Percentiles rank a stretch among this genome's conserved stretches.
These are phyloP conservation scores for Pulveroboletus frians DNA, from an alignment of 768 basidiomycete species.

Conservation along the genomic window DNA sequence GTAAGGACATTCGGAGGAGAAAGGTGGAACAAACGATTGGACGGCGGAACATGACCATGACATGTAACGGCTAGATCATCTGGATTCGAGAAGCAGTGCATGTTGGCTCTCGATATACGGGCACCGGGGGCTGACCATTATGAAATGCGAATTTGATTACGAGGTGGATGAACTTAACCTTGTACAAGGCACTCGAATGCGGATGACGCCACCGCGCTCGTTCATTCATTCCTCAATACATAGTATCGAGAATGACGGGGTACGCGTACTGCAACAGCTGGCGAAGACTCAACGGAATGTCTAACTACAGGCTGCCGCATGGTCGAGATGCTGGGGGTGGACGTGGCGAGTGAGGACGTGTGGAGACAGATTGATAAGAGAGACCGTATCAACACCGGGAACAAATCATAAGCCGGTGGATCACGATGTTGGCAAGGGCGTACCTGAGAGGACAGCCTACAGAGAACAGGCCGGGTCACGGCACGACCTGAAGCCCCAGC, in stretches of 20 bases:
- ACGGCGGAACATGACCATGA: conserved; percentile 24
- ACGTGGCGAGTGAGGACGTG: conserved; percentile 6
- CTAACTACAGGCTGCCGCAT: conserved; percentile 27
- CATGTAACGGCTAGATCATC: conserved; percentile 24
- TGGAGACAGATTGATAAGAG: conserved; percentile 26
- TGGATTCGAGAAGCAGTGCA: conserved; percentile 28
- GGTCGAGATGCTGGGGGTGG: conserved; percentile 11
- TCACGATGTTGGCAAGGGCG: conserved; percentile 18
- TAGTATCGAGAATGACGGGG: conserved; percentile 26
- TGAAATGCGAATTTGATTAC: conserved; percentile 42
- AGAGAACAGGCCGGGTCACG: conserved; percentile 43
- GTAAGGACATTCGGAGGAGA: conserved; percentile 50
- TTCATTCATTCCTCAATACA: conserved; percentile 33
- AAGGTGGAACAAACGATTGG: conserved; percentile 36
- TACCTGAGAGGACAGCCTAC: conserved; percentile 20
- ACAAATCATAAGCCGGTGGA: conserved; percentile 21
- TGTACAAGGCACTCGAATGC: conserved; percentile 28
- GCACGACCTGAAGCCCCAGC: conserved; percentile 85
- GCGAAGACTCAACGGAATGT: conserved; percentile 12
- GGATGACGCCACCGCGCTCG: conserved; percentile 28
- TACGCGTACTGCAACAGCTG: conserved; percentile 15
- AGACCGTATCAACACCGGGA: conserved; percentile 3
- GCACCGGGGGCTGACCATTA: conserved; percentile 31
- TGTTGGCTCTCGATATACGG: conserved; percentile 26
- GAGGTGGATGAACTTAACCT: conserved; percentile 36